phyloP scores from a whole-genome alignment of 768 basidiomycete genomes.

The Phanerochaete sordida region DNA sequence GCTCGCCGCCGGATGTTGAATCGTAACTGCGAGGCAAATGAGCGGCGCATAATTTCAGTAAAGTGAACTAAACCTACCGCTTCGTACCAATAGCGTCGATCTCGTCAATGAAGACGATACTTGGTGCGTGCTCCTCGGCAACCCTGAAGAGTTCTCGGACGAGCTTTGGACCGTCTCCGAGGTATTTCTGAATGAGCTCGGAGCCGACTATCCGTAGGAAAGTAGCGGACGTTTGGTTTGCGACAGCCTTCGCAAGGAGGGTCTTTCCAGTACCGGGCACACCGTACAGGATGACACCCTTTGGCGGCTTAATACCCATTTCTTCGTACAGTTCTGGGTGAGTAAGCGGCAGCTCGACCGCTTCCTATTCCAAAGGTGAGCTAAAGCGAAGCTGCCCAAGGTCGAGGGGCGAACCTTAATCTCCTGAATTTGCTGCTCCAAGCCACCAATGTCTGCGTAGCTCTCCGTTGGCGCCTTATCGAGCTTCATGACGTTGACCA shows the following conservation, averaged over 20 bases:
- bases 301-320: conserved; percentile 99
- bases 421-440: conserved; percentile 97
- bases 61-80: conserved; percentile 50
- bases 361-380: conserved; percentile 60
- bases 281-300: conserved; percentile 98
- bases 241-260: conserved; percentile 93
- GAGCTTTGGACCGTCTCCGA: conserved; percentile 97
- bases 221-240: conserved; percentile 97
- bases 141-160: conserved; percentile 96
- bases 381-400: not conserved
- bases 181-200: conserved; percentile 98
- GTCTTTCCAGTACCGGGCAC: conserved; percentile 99
- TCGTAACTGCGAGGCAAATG: conserved; percentile 66
- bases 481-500: conserved; percentile 98
- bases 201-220: conserved; percentile 97
- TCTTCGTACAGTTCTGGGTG: conserved; percentile 99
- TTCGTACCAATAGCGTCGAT: conserved; percentile 99
- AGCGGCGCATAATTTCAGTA: not conserved
- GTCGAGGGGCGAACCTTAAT: conserved; percentile 70
- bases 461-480: conserved; percentile 99
- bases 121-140: conserved; percentile 96
- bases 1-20: conserved; percentile 96
- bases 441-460: conserved; percentile 96
- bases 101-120: conserved; percentile 99
- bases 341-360: conserved; percentile 94